Conservation (phyloP, 768 basidiomycete genomes). For the Cyclocybe cylindracea region DNA sequence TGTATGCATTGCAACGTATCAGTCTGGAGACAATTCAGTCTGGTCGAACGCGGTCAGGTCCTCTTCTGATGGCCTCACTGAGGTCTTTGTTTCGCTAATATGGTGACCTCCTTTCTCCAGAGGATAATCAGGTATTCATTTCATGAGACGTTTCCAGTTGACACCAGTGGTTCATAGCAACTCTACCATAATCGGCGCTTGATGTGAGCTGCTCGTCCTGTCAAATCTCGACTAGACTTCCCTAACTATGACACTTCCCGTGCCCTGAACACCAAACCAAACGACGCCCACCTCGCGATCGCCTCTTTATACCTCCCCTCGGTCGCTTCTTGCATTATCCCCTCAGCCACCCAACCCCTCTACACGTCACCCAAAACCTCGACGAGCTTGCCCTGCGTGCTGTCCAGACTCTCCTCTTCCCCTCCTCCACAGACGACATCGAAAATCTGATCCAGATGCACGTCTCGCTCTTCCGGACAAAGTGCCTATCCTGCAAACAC, state of each 20-base stretch:
- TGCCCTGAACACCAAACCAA: slow-evolving; percentile 40
- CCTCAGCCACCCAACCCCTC: slow-evolving; percentile 26
- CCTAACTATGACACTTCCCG: slow-evolving; percentile 5
- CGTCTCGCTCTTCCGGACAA: slow-evolving; percentile 44
- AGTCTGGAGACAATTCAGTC: slow-evolving; percentile 6
- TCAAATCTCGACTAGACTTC: background rate
- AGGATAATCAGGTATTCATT: slow-evolving; percentile 26
- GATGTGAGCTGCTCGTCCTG: slow-evolving; percentile 25
- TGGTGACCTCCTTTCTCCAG: slow-evolving; percentile 1
- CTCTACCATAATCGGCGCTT: slow-evolving; percentile 50
- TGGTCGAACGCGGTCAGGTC: slow-evolving; percentile 16
- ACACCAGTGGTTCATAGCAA: slow-evolving; percentile 42
- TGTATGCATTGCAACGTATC: slow-evolving; percentile 14
- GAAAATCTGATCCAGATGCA: slow-evolving; percentile 47
- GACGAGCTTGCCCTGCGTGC: slow-evolving; percentile 41
- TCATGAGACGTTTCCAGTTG: slow-evolving; percentile 39
- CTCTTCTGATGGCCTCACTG: too few relatives aligned
- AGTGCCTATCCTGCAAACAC: slow-evolving; percentile 36
- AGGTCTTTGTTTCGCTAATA: background rate
- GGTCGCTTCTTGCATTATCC: slow-evolving; percentile 29
- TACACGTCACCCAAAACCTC: slow-evolving; percentile 49
- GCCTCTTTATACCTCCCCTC: slow-evolving; percentile 36
- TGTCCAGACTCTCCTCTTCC: slow-evolving; percentile 18
- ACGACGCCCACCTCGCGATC: slow-evolving; percentile 44
- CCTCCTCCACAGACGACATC: slow-evolving; percentile 2